Conservation (phyloP, 176 grass and related monocot genomes). For the Oropetium thomaeum region DNA sequence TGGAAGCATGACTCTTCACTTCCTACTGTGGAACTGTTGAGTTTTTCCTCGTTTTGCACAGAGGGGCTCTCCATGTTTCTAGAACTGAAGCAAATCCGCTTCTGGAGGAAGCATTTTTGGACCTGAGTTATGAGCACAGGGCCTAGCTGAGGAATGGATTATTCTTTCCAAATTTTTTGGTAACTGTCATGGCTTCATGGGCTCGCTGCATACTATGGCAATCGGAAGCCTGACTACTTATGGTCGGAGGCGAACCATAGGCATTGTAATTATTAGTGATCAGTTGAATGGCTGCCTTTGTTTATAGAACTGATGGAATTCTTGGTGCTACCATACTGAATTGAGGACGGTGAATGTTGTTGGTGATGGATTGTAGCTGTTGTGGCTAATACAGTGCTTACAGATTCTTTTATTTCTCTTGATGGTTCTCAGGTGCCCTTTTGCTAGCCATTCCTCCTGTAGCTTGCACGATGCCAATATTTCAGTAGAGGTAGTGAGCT, state of each 20-base stretch:
- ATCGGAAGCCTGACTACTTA: constrained; percentile 35
- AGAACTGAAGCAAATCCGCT: background rate
- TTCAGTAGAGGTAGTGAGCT: background rate
- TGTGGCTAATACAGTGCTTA: constrained; percentile 30
- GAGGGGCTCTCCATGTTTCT: constrained; percentile 28
- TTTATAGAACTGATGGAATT: constrained; percentile 48
- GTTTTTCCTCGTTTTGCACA: constrained; percentile 49
- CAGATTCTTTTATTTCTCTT: background rate
- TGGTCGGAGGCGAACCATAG: constrained; percentile 36
- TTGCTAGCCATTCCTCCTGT: background rate
- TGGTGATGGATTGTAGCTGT: constrained; percentile 20
- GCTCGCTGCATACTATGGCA: background rate
- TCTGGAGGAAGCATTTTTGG: constrained; percentile 31
- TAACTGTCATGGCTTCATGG: constrained; percentile 34
- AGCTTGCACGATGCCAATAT: background rate
- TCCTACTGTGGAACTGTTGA: background rate
- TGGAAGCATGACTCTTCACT: constrained; percentile 9
- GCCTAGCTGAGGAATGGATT: constrained; percentile 3
- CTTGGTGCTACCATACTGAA: constrained; percentile 41
- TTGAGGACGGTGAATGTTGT: constrained; percentile 26
- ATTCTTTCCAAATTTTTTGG: constrained; percentile 46
- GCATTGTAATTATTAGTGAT: constrained; percentile 55
- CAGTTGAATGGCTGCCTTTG: constrained; percentile 43
- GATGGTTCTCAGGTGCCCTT: background rate
- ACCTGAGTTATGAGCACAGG: constrained; percentile 18